phyloP scores from a whole-genome alignment of 306 rosid species.

The Cicer cuneatum region DNA sequence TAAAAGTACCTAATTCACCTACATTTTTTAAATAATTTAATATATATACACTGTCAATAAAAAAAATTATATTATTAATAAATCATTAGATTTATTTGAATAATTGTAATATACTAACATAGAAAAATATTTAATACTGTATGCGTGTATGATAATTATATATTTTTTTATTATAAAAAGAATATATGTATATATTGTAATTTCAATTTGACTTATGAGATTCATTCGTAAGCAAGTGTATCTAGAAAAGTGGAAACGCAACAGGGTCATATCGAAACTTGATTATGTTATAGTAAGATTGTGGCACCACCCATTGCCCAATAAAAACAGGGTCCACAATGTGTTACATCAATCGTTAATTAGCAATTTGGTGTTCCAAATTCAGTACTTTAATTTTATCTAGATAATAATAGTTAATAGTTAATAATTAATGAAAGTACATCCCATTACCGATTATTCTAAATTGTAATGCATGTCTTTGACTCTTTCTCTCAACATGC shows the following conservation, averaged over 20 bases:
- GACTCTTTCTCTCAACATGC: not conserved
- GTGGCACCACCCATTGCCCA: not conserved
- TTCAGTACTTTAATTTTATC: slow-evolving; percentile 7
- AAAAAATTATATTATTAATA: too few relatives aligned
- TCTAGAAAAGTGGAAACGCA: slow-evolving; percentile 27
- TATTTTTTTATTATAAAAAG: too few relatives aligned
- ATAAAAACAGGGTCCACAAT: slow-evolving; percentile 10
- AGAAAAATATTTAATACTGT: too few relatives aligned
- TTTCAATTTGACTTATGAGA: not conserved
- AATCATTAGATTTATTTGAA: too few relatives aligned
- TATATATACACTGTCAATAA: too few relatives aligned
- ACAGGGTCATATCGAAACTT: not conserved
- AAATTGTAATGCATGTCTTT: slow-evolving; percentile 11
- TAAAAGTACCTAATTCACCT: too few relatives aligned
- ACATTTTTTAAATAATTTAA: too few relatives aligned
- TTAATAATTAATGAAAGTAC: slow-evolving; percentile 15
- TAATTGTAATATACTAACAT: too few relatives aligned
- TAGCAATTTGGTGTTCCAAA: slow-evolving; percentile 14
- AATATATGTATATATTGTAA: too few relatives aligned
- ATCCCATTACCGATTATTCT: not conserved
- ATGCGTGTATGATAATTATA: too few relatives aligned
- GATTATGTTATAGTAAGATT: not conserved
- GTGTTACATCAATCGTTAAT: slow-evolving; percentile 3
- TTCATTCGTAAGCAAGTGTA: slow-evolving; percentile 5
- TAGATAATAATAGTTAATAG: not conserved